Evolutionary conservation across 2,329 filamentous ascomycete genomes (phyloP), one percentile per base, ranked within the genome.

Genomic region (Colletotrichum tamarilloi): DNA sequence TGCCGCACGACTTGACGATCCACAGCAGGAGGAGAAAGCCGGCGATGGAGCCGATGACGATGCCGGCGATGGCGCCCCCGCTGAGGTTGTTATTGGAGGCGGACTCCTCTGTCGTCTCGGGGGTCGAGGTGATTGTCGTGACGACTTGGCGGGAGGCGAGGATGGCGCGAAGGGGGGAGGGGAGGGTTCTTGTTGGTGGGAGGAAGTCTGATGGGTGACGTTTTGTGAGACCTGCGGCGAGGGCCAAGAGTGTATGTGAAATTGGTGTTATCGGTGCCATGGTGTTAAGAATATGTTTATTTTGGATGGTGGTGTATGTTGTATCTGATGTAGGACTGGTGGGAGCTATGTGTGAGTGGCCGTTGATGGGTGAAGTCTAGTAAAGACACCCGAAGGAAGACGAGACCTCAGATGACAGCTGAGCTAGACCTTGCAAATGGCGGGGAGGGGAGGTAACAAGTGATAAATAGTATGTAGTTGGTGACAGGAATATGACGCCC

Each of bases 11-110:
- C 6, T 83, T 81, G 75, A 88, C 67, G 73, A 88, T 78, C 87
- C 87, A 88, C 46, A 84, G 72, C 4, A 88, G 71, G 0, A 88
- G 79, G 14, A 88, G 78, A 53, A 86, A 76, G n/a, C 86, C 86
- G 58, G 77, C 81, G 64, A 88, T 80, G 28, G 85, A 85, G 24
- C 86, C 86, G 74, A 88, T 84, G 59, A 88, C 85, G 72, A 88
- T 88, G 58, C 86, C 87, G 0, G 86, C 86, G 62, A 89, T 88
- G 59, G 85, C 86, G 58, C 87, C 87, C 62, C 85, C 86, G 55
- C 80, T 83, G 14, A 88, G 81, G 12, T 67, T 75, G n/a, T 72
- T 78, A 38, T 74, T 59, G 0, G 76, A 76, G 2, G 74, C 64
- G 7, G 75, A 72, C 16, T 76, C 73, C 52, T 74, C 72, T 58